A percentile compares a stretch with the other conserved stretches of the same genome.
phyloP scores from a whole-genome alignment of 179 eudicot genomes.

The Beta lomatogona region DNA sequence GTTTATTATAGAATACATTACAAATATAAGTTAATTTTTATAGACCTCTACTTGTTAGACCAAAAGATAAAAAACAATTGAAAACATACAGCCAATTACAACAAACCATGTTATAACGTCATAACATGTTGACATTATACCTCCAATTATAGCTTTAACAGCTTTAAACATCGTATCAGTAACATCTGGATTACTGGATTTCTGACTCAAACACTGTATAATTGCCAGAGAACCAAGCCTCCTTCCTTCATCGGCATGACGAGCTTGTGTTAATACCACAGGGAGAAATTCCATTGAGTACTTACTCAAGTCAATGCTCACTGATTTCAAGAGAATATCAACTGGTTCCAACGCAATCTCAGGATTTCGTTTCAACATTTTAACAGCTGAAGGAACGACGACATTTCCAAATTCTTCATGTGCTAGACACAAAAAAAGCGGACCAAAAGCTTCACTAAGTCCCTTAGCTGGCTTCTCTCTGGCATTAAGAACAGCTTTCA shows the following conservation, averaged over 20 bases:
- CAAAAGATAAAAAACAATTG: neutral
- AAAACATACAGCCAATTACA: conserved; percentile 1
- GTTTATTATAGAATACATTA: conserved; percentile 20
- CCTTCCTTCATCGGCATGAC: conserved; percentile 90
- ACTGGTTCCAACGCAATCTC: conserved; percentile 87
- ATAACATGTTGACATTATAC: conserved; percentile 35
- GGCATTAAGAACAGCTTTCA: conserved; percentile 73
- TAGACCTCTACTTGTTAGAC: neutral
- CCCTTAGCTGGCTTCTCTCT: conserved; percentile 73
- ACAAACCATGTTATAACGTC: neutral
- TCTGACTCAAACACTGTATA: conserved; percentile 72
- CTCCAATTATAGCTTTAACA: conserved; percentile 82
- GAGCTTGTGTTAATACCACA: conserved; percentile 82
- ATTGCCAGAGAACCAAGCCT: conserved; percentile 70
- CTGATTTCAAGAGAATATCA: conserved; percentile 68
- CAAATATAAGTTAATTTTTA: neutral
- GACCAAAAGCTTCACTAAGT: conserved; percentile 81
- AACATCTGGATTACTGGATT: conserved; percentile 95
- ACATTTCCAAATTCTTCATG: conserved; percentile 81
- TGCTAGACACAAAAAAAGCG: conserved; percentile 60
- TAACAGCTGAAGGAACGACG: conserved; percentile 80
- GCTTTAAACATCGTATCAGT: conserved; percentile 65
- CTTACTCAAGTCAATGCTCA: conserved; percentile 85
- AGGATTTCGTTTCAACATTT: conserved; percentile 97
- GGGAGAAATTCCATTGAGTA: conserved; percentile 73